Evolutionary conservation across 306 rosid genomes (phyloP), one percentile per base, ranked within the genome.

Genomic region (Sophora flavescens): DNA sequence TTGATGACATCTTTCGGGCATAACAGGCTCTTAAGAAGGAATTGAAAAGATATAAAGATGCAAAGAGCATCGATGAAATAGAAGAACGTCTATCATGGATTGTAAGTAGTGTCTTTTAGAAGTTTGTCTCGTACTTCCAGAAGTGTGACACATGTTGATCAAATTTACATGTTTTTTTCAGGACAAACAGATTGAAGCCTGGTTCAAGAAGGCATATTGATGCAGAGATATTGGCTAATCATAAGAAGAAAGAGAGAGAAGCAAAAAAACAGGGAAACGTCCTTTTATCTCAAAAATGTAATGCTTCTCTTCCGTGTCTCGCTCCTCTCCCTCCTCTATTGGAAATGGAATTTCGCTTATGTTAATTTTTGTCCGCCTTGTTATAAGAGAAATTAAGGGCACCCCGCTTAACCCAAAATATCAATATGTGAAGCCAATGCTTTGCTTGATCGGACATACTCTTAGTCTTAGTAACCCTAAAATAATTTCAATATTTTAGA

Each of bases 241-340:
- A 89, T 85, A 95, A 90, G 87, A 92, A 86, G 83, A 90, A 82
- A 80, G 96, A 89, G 83, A 84, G 96, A 81, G 95, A 90, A 16
- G 15, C 94, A 54, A 74, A 86, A 50, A 91, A 91, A 78, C 86
- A 82, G 77, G 98, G 95, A 85, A 91, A 78, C 87, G 83, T 18
- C 96, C 96, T 86, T 87, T 80, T 91, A 79, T 88, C 74, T 89
- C 44, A 89, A 78, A 86, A 90, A 77, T 90, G 96, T 91, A 86
- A 70, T 36, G 39, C 38, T 36, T 41, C 69, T 57, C 17, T 58
- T 36, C 6, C 66, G 32, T 59, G 3, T 8, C n/a, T n/a, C n/a
- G 53, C 39, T 17, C n/a, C 8, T 12, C 42, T 51, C 72, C 57
- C 28, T 12, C 47, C 35, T 22, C 13, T 26, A 68, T 48, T 39